Conservation (phyloP, 331 rosid genomes). For the Rhamnella rubrinervis region DNA sequence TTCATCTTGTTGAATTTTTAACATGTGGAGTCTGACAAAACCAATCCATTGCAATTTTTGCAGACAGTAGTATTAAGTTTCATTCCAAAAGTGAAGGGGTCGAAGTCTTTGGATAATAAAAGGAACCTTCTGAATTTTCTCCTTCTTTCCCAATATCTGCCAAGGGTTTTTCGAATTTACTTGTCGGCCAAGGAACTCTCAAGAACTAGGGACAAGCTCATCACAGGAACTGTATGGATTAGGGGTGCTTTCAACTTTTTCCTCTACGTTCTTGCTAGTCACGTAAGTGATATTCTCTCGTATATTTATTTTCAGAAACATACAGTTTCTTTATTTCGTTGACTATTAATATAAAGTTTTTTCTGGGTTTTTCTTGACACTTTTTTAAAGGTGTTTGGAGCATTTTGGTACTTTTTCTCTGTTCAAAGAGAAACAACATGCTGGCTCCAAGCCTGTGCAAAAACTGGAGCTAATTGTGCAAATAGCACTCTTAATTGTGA, state of each 20-base stretch:
- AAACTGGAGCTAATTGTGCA: not conserved
- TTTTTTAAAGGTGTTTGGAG: not conserved
- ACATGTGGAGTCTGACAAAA: too few relatives aligned
- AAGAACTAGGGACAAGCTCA: not conserved
- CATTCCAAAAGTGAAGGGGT: slow-evolving; percentile 3
- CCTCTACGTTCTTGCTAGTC: slow-evolving; percentile 25
- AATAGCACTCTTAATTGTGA: not conserved
- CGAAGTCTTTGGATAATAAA: not conserved
- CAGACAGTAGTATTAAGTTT: not conserved
- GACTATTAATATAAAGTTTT: not conserved
- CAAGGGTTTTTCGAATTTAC: slow-evolving; percentile 3
- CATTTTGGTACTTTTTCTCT: slow-evolving; percentile 2
- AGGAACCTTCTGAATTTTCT: not conserved
- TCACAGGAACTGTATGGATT: not conserved
- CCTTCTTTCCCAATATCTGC: slow-evolving; percentile 10
- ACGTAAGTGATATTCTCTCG: slow-evolving; percentile 15
- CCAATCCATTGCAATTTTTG: not conserved
- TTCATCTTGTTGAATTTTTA: too few relatives aligned
- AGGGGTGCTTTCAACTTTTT: slow-evolving; percentile 11
- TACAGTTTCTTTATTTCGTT: too few relatives aligned
- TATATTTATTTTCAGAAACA: too few relatives aligned
- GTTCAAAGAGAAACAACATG: slow-evolving; percentile 1
- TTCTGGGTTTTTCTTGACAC: too few relatives aligned
- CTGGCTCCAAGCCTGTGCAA: not conserved
- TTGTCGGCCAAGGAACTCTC: not conserved